Conservation (phyloP, 345 rosid species). For the Sisymbrium altissimum region DNA sequence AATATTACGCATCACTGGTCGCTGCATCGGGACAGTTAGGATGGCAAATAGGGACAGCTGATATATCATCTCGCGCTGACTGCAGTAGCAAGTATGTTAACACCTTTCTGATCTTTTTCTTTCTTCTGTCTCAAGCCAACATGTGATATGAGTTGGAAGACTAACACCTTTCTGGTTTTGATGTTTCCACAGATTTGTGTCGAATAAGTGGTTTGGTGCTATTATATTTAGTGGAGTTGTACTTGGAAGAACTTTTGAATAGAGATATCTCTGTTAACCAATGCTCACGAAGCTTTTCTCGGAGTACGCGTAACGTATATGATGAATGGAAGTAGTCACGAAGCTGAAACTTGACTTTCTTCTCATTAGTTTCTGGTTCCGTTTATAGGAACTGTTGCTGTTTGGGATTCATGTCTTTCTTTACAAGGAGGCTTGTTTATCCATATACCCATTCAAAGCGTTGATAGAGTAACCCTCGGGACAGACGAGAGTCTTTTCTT, state of each 20-base stretch:
- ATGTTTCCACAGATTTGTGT: constrained; percentile 60
- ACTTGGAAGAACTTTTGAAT: constrained; percentile 54
- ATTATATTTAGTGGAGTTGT: constrained; percentile 66
- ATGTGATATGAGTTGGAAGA: constrained; percentile 21
- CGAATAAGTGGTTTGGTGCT: constrained; percentile 93
- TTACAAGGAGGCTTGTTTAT: neutral
- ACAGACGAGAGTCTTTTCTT: neutral
- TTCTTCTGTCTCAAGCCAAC: constrained; percentile 36
- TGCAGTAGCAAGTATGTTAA: constrained; percentile 32
- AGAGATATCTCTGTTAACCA: constrained; percentile 11
- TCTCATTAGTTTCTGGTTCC: no score
- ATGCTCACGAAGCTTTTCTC: neutral
- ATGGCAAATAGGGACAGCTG: constrained; percentile 79
- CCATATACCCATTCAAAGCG: neutral
- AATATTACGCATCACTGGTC: constrained; percentile 58
- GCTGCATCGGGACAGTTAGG: constrained; percentile 86
- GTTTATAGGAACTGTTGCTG: neutral
- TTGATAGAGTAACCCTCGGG: neutral
- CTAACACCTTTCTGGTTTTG: neutral
- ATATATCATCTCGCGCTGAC: constrained; percentile 55
- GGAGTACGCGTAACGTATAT: neutral
- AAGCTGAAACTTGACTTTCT: neutral
- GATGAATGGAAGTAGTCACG: neutral
- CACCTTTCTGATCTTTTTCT: neutral
- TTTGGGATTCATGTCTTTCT: neutral